Percentiles rank a stretch among this genome's conserved stretches.
These are phyloP conservation scores for Podospora pseudoanserina DNA, from an alignment of 495 filamentous ascomycete species.

Conservation along the genomic window DNA sequence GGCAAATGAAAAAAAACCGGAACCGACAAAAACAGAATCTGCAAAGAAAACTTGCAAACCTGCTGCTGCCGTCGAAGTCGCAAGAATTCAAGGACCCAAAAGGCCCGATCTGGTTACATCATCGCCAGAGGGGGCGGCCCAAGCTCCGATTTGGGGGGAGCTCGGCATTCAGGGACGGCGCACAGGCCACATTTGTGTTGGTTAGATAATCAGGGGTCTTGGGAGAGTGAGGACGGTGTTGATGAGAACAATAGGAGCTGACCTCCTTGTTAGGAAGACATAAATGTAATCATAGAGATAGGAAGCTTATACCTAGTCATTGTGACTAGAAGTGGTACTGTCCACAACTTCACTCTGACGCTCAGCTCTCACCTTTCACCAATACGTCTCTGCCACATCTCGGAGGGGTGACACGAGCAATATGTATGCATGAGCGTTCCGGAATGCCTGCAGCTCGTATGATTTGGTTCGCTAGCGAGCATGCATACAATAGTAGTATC, in stretches of 20 bases:
- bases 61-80: background rate
- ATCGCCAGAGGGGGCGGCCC: background rate
- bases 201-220: background rate
- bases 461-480: background rate
- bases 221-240: background rate
- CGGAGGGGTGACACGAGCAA: background rate
- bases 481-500: background rate
- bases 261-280: no score
- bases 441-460: background rate
- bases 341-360: no score
- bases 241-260: background rate
- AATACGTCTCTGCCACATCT: background rate
- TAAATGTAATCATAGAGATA: no score
- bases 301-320: no score
- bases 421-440: background rate
- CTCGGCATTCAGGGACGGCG: background rate
- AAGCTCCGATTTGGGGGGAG: background rate
- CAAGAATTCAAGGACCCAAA: background rate
- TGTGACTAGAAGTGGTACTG: no score
- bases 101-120: background rate
- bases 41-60: background rate
- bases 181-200: background rate
- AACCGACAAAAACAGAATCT: background rate
- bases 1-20: background rate
- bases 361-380: background rate